Evolutionary conservation across 2,329 filamentous ascomycete genomes (phyloP).

Genomic region (Neopestalotiopsis rosae): DNA sequence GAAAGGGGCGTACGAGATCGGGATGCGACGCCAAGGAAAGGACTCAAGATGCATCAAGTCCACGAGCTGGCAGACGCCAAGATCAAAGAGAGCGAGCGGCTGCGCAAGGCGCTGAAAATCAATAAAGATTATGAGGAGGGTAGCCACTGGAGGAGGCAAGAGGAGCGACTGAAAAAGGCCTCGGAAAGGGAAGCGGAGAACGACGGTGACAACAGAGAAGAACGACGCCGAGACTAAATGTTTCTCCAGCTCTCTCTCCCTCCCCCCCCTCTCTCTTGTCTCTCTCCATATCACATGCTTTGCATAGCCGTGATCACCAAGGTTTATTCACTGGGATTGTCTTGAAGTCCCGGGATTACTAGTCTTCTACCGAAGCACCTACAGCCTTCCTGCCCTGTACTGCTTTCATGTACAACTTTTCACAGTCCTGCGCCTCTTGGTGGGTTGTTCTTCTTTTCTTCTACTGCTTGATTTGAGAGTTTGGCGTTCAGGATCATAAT

Average conservation of each 20-base stretch:
- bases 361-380: neutral
- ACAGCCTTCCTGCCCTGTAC: neutral
- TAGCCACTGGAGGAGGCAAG: conserved; percentile 83
- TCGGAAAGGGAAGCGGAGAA: conserved; percentile 42
- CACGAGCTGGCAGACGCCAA: conserved; percentile 97
- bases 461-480: neutral
- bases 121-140: conserved; percentile 85
- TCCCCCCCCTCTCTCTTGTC: neutral
- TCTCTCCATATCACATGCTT: too few relatives aligned
- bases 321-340: too few relatives aligned
- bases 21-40: conserved; percentile 49
- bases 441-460: neutral
- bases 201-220: conserved; percentile 7
- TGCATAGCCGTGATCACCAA: too few relatives aligned
- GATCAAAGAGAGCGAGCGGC: conserved; percentile 89
- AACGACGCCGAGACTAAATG: neutral
- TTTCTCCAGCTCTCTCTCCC: neutral
- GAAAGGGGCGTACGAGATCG: conserved; percentile 45
- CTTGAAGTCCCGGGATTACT: too few relatives aligned
- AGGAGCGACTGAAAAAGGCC: conserved; percentile 65
- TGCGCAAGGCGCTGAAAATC: conserved; percentile 87
- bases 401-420: neutral
- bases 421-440: neutral
- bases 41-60: conserved; percentile 89
- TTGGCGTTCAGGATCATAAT: neutral